Base-by-base conservation (phyloP, 1,284 basidiomycete genomes). In the Volvariella surrecta region DNA sequence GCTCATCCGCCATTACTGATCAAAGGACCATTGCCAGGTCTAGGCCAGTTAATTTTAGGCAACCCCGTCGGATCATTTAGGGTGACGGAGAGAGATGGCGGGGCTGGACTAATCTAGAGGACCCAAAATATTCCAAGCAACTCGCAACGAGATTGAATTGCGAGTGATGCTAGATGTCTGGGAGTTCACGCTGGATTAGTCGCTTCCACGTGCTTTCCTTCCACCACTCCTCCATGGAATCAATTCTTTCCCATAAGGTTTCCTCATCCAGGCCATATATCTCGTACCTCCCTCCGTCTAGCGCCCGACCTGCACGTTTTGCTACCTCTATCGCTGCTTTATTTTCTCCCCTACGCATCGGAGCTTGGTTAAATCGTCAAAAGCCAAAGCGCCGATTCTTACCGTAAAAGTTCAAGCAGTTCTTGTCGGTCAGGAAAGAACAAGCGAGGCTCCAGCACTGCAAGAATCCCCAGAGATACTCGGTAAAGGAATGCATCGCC, bases 221-320 rank as follows among this genome's bases (percentile, higher is more conserved):
- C 92, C 93, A 96, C 88, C 88, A 90, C 32, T 89, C 89, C 32
- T 89, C 83, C 78, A 93, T 82, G 42, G 70, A 70, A 48, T 82
- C 73, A 30, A 92, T 80, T 34, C 78, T 70, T 41, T 83, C 82
- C 81, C 88, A 92, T 8, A 91, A 60, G 1, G 73, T 74, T 52
- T 91, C 86, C 60, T 95, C 93, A 47, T 85, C 80, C 4, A 92
- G 68, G 3, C 86, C 88, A 58, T 95, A 93, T 46, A 90, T 86
- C 55, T 86, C 85, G 58, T 95, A 90, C 54, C 84, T 89, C 20
- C 85, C 89, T 4, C 81, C 76, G 49, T 82, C 68, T 7, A 87
- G 65, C 43, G 67, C 52, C 40, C 66, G 59, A 40, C 80, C 74
- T 50, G 82, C 77, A 48, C 89, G 71, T 52, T 71, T 76, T 42